Evolutionary conservation across 495 filamentous ascomycete species (phyloP), one percentile per base, ranked within the genome.

Genomic region (Evernia prunastri): DNA sequence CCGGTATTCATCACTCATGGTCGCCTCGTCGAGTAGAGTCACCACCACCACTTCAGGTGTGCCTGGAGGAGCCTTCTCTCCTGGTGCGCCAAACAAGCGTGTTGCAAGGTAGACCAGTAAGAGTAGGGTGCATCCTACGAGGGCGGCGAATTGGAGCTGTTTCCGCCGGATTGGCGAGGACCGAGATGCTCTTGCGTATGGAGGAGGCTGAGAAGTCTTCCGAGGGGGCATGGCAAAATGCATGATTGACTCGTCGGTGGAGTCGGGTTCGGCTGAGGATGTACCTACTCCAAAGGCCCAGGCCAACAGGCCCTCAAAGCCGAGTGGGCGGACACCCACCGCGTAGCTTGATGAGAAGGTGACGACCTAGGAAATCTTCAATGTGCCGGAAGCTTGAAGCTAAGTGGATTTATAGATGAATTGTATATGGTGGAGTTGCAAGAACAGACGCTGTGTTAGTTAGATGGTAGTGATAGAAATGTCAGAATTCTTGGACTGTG

Each of bases 181-280:
- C 63, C 84, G 79, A 25, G 85, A 80, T 39, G 85, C 78, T 68
- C 86, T 83, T 42, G 83, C 72, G 66, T 82, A 81, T 9, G 81
- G 80, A 60, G 87, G 85, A 60, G 88, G 82, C 68, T 86, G 82
- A 63, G 87, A 89, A 68, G 84, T 84, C 75, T 89, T 94, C 70
- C 91, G 87, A 63, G 91, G 86, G 62, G 92, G 92, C 65, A 93
- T 78, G 61, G 93, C 93, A 80, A 92, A 92, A 71, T 97, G 93
- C 93, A 97, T 97, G 25, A 10, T 60, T 1, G 18, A 36, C n/a
- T 15, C 23, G 33, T 8, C 36, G 31, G 18, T 23, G 10, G 47
- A 57, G 37, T 2, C 23, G 20, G 18, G 27, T 10, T 33, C 29
- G 17, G 31, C 20, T 15, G 53, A 8, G 35, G 47, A 33, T 56